A percentile compares a stretch with the other conserved stretches of the same genome.
Evolutionary conservation across 192 early-diverging fungal species (phyloP).

Genomic region (Jimgerdemannia lactiflua): DNA sequence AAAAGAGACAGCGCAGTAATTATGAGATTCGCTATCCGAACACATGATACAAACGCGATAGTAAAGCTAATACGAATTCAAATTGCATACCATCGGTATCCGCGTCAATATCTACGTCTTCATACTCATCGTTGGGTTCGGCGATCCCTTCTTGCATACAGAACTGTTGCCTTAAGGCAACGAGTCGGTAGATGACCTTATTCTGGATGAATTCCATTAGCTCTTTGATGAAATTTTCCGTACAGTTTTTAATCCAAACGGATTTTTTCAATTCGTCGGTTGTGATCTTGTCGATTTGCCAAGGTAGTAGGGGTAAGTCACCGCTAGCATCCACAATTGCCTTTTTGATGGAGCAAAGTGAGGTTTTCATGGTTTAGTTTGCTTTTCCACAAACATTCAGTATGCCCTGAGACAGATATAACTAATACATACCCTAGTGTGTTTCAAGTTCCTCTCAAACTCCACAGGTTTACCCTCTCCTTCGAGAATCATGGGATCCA

Average conservation of each 20-base stretch:
- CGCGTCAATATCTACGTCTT: conserved; percentile 51
- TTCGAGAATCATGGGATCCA: conserved; percentile 94
- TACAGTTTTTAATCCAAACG: conserved; percentile 53
- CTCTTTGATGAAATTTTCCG: conserved; percentile 59
- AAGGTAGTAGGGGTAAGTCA: conserved; percentile 55
- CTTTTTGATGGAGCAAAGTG: not conserved
- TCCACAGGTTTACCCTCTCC: conserved; percentile 87
- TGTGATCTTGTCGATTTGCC: conserved; percentile 54
- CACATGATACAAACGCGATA: not conserved
- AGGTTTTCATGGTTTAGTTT: not conserved
- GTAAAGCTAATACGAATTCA: not conserved
- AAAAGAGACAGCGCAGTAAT: conserved; percentile 5
- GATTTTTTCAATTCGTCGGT: conserved; percentile 44
- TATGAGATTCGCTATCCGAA: not conserved
- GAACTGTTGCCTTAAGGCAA: conserved; percentile 47
- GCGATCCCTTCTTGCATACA: conserved; percentile 47
- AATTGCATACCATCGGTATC: conserved; percentile 19
- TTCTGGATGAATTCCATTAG: conserved; percentile 56
- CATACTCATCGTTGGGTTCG: conserved; percentile 51
- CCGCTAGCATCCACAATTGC: conserved; percentile 8
- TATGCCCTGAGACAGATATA: not conserved
- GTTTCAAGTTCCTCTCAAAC: conserved; percentile 79
- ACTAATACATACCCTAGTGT: conserved; percentile 29
- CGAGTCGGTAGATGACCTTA: conserved; percentile 54
- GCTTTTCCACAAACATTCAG: not conserved